phyloP scores from a whole-genome alignment of 768 basidiomycete species.

The Phlegmacium glaucopus region DNA sequence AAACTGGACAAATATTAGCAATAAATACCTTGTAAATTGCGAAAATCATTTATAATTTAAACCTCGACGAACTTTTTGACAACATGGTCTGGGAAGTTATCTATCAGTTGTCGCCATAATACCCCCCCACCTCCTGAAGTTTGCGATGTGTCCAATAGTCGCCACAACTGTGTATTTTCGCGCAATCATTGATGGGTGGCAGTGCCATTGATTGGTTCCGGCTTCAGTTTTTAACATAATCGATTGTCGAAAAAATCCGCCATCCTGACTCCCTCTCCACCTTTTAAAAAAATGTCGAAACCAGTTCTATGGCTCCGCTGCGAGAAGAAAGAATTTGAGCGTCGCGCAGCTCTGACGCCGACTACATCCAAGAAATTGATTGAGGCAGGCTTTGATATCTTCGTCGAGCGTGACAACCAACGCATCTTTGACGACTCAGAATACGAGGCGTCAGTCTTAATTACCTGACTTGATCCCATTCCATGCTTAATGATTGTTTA shows the following conservation, averaged over 20 bases:
- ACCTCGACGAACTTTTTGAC: too few relatives aligned
- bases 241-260: not conserved
- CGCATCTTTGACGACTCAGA: constrained; percentile 93
- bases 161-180: too few relatives aligned
- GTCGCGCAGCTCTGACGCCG: constrained; percentile 89
- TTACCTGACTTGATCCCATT: constrained; percentile 1
- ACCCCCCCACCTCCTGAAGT: constrained; percentile 51
- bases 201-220: constrained; percentile 9
- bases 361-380: constrained; percentile 86
- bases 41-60: too few relatives aligned
- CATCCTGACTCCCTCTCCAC: not conserved
- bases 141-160: constrained; percentile 42
- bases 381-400: constrained; percentile 85
- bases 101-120: constrained; percentile 45
- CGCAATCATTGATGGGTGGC: constrained; percentile 11
- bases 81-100: too few relatives aligned
- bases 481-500: constrained; percentile 35
- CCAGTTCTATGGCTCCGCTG: constrained; percentile 87
- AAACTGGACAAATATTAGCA: too few relatives aligned
- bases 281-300: constrained; percentile 41
- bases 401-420: constrained; percentile 90
- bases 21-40: too few relatives aligned
- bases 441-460: constrained; percentile 76
- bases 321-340: constrained; percentile 95
- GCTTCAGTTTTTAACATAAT: too few relatives aligned